Evolutionary conservation across 495 filamentous ascomycete species (phyloP).

Genomic region (Aspergillus panamensis): DNA sequence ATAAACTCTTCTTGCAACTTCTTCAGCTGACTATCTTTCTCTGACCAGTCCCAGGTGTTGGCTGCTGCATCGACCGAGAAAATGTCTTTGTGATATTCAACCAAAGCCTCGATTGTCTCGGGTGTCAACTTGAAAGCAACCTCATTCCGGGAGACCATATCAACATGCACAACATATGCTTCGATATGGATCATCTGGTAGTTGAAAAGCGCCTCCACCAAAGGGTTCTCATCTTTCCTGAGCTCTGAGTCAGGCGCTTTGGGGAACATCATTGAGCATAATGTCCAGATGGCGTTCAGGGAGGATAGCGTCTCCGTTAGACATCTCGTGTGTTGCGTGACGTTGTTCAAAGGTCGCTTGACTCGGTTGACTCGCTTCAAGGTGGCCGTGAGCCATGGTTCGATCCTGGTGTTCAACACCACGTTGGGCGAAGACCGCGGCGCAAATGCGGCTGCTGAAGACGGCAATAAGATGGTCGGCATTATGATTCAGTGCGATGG

Average conservation of each 20-base stretch:
- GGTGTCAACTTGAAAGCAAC: constrained; percentile 98
- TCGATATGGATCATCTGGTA: constrained; percentile 93
- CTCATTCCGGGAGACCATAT: constrained; percentile 97
- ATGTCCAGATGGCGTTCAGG: constrained; percentile 88
- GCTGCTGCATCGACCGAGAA: constrained; percentile 89
- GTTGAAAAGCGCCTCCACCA: constrained; percentile 89
- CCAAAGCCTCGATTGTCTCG: constrained; percentile 90
- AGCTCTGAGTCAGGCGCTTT: constrained; percentile 89
- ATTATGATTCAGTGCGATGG: constrained; percentile 55
- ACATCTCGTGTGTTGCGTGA: constrained; percentile 93
- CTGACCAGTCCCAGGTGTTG: constrained; percentile 91
- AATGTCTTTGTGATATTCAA: constrained; percentile 96
- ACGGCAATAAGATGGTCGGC: constrained; percentile 88
- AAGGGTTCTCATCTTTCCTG: constrained; percentile 76
- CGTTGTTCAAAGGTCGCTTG: constrained; percentile 97
- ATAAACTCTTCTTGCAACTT: constrained; percentile 97
- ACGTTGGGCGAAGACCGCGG: constrained; percentile 93
- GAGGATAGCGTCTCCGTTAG: constrained; percentile 94
- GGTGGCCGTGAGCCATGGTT: constrained; percentile 95
- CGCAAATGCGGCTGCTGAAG: constrained; percentile 94
- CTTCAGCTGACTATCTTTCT: constrained; percentile 95
- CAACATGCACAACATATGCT: constrained; percentile 98
- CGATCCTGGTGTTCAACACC: constrained; percentile 88
- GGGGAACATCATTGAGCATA: constrained; percentile 89
- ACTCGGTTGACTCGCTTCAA: constrained; percentile 96